Percentiles rank a stretch among this genome's conserved stretches.
Conservation (phyloP, 768 basidiomycete species). For the Lyophyllum atratum region DNA sequence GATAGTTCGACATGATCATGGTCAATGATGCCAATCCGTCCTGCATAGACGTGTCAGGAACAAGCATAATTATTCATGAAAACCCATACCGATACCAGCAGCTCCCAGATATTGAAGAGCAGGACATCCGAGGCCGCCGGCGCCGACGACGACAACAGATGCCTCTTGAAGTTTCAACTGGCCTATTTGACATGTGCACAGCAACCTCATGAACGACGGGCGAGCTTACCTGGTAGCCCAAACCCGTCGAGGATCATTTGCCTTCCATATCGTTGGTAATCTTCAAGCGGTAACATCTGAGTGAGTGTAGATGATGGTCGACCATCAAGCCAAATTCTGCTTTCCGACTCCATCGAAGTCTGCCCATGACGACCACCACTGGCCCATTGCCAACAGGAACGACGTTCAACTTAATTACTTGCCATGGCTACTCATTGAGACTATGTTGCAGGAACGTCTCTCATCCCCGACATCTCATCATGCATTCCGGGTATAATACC, state of each 20-base stretch:
- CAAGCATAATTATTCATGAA: neutral
- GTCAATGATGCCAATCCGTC: conserved; percentile 18
- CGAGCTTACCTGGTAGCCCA: conserved; percentile 70
- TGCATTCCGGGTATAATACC: too few species aligned
- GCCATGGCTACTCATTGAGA: too few species aligned
- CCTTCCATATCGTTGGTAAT: conserved; percentile 90
- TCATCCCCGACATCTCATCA: too few species aligned
- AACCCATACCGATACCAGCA: conserved; percentile 79
- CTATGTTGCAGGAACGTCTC: too few species aligned
- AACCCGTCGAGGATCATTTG: conserved; percentile 95
- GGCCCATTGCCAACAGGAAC: too few species aligned
- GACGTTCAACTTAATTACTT: too few species aligned
- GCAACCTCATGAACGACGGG: neutral
- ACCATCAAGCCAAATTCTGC: neutral
- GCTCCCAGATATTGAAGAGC: conserved; percentile 93
- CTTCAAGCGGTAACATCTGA: conserved; percentile 47
- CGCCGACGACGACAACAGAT: conserved; percentile 86
- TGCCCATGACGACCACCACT: neutral
- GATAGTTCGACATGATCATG: conserved; percentile 22
- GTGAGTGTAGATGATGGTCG: neutral
- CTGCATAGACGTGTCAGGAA: neutral
- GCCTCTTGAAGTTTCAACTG: conserved; percentile 80
- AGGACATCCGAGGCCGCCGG: conserved; percentile 95
- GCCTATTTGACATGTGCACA: conserved; percentile 67
- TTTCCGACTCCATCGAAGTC: neutral